Base-by-base conservation (phyloP, 768 basidiomycete genomes). In the Rickenella mellea region DNA sequence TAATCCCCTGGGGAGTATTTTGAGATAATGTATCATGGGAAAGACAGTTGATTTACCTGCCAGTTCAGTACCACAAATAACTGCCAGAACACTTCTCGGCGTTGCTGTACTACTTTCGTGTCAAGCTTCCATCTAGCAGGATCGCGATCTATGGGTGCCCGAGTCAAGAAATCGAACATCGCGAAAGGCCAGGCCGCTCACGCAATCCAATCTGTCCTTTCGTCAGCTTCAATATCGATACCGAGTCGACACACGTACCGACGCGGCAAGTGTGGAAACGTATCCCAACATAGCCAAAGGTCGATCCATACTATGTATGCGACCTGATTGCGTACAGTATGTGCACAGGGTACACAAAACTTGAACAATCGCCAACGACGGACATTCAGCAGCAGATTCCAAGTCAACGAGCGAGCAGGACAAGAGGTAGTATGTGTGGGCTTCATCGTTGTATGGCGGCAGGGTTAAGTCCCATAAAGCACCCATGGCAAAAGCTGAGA, bases 161-260 rank as follows among this genome's bases (percentile, higher is more conserved):
- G 19, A 17, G 24, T 7, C 12, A 32, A 19, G 10, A 36, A 65
- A 57, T 7, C 66, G 64, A 12, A 73, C 70, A 55, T 75, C 25
- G n/a, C 20, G 10, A 14, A 24, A 7, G 22, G 12, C 25, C 6
- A 3, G 27, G 29, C 24, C 26, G 65, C 76, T 60, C 54, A 83
- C 80, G 81, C 40, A 83, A 66, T 28, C 81, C 81, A 55, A 83
- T 71, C 78, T 82, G n/a, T n/a, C n/a, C n/a, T n/a, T n/a, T n/a
- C n/a, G n/a, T n/a, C n/a, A n/a, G n/a, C n/a, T n/a, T n/a, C n/a
- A n/a, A n/a, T n/a, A n/a, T n/a, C n/a, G n/a, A n/a, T n/a, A n/a
- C n/a, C n/a, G n/a, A n/a, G n/a, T n/a, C n/a, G n/a, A n/a, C n/a
- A n/a, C n/a, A n/a, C n/a, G n/a, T n/a, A n/a, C n/a, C n/a, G n/a